Evolutionary conservation across 75 land plant genomes (phyloP).

Genomic region (Ceratopteris richardii): DNA sequence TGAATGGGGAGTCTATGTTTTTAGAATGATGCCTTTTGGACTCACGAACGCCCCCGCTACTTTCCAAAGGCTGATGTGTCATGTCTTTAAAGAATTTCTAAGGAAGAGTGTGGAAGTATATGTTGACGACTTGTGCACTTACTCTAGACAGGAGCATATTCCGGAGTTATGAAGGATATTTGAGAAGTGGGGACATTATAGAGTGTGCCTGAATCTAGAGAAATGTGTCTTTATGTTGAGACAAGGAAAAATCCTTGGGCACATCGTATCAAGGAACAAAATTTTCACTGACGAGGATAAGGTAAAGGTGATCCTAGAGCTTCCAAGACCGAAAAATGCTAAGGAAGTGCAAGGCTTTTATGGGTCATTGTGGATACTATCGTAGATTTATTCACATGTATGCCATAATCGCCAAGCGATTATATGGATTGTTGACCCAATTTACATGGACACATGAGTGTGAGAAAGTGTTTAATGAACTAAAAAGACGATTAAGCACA

Average conservation of each 20-base stretch:
- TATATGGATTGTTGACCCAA: neutral
- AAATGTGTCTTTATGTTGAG: conserved; percentile 6
- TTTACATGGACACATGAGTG: conserved; percentile 8
- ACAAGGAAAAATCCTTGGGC: conserved; percentile 3
- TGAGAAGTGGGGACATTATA: neutral
- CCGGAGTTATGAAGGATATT: neutral
- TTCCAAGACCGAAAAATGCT: neutral
- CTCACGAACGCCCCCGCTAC: too few species aligned
- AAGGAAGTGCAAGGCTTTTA: conserved; percentile 3
- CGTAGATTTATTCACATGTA: neutral
- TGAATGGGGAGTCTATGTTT: too few species aligned
- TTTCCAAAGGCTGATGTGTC: too few species aligned
- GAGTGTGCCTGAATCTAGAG: conserved; percentile 10
- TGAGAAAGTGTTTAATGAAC: neutral
- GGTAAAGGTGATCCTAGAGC: neutral
- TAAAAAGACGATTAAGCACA: neutral
- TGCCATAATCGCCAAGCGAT: neutral
- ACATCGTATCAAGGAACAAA: conserved; percentile 1
- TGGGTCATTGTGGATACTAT: conserved; percentile 2
- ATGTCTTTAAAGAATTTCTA: neutral
- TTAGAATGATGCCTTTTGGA: too few species aligned
- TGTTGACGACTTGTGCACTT: conserved; percentile 11
- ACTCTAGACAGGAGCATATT: neutral
- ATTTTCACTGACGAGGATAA: conserved; percentile 4
- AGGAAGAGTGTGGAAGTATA: neutral